Evolutionary conservation across 805 yeast genomes (phyloP).

Genomic region (Myxozyma udenii): DNA sequence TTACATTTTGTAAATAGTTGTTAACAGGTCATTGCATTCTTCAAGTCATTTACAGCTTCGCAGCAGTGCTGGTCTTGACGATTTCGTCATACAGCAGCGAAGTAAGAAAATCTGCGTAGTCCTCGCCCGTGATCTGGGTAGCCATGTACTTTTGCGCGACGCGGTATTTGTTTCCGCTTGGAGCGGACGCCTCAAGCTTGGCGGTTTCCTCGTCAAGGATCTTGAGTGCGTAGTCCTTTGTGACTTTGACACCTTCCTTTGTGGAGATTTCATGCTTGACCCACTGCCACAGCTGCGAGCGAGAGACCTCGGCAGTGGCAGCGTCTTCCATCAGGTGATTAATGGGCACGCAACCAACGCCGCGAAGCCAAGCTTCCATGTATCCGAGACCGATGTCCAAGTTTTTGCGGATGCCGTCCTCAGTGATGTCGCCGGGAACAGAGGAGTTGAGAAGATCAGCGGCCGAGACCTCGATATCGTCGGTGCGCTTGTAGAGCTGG

Average conservation of each 20-base stretch:
- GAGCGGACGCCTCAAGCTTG: conserved; percentile 50
- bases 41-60: conserved; percentile 21
- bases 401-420: conserved; percentile 63
- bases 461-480: conserved; percentile 51
- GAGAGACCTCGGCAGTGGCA: conserved; percentile 74
- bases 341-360: conserved; percentile 70
- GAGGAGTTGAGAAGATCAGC: conserved; percentile 63
- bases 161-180: conserved; percentile 48
- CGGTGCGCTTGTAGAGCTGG: conserved; percentile 56
- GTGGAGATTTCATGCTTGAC: conserved; percentile 60
- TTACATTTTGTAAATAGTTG: background rate
- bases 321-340: conserved; percentile 76
- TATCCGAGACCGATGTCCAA: conserved; percentile 63
- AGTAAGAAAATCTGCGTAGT: conserved; percentile 64
- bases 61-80: conserved; percentile 10
- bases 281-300: conserved; percentile 74
- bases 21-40: no score
- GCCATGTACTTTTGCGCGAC: conserved; percentile 56
- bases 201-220: conserved; percentile 56
- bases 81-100: conserved; percentile 37
- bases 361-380: conserved; percentile 72
- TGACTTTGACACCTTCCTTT: conserved; percentile 53
- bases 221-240: conserved; percentile 49
- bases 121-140: conserved; percentile 64
- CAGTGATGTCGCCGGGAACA: conserved; percentile 58